Evolutionary conservation across 1,284 basidiomycete species (phyloP).

Genomic region (Puccinia sorghi): DNA sequence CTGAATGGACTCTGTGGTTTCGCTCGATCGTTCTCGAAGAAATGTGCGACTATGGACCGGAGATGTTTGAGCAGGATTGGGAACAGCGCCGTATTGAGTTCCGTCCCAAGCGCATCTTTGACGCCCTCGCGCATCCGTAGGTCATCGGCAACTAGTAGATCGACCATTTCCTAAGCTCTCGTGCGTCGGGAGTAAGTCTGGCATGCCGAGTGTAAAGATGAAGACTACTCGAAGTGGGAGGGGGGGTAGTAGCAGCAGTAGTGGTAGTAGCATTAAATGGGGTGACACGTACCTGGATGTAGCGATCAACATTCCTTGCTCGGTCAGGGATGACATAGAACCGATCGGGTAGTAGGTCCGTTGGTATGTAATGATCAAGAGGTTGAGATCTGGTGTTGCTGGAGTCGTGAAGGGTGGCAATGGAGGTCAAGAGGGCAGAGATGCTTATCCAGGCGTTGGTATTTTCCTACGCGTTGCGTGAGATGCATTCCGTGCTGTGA

Average conservation of each 20-base stretch:
- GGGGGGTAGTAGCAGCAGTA: too few species aligned
- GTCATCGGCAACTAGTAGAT: slow-evolving; percentile 67
- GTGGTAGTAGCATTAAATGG: not conserved
- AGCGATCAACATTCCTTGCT: slow-evolving; percentile 49
- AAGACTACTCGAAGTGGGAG: not conserved
- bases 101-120: slow-evolving; percentile 75
- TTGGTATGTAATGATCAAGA: slow-evolving; percentile 39
- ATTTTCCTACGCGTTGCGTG: slow-evolving; percentile 25
- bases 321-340: slow-evolving; percentile 47
- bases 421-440: slow-evolving; percentile 45
- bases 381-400: not conserved
- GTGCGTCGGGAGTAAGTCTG: not conserved
- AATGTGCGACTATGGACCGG: slow-evolving; percentile 65
- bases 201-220: not conserved
- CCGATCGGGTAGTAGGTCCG: slow-evolving; percentile 42
- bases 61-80: slow-evolving; percentile 69
- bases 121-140: slow-evolving; percentile 72
- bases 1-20: slow-evolving; percentile 60
- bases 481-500: not conserved
- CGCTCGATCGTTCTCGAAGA: slow-evolving; percentile 51
- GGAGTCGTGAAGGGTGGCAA: slow-evolving; percentile 36
- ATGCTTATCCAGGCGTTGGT: slow-evolving; percentile 50
- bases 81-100: slow-evolving; percentile 72
- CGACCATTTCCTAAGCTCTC: slow-evolving; percentile 65
- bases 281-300: slow-evolving; percentile 29